Base-by-base conservation (phyloP, 1,284 basidiomycete species). In the Apiotrichum sp. region DNA sequence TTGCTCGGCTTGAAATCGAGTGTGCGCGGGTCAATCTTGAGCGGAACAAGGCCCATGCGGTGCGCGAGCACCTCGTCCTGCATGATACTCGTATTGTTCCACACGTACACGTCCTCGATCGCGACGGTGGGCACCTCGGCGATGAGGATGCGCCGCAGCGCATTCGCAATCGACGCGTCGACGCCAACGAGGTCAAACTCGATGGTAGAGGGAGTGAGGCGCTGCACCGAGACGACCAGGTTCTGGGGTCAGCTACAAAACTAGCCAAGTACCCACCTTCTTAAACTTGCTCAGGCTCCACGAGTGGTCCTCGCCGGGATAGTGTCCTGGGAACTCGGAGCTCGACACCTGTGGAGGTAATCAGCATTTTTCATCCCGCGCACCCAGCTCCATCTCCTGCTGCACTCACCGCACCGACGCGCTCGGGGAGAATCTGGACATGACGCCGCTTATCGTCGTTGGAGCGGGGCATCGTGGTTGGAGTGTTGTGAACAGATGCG, bases 161-260 rank as follows among this genome's bases (percentile, higher is more conserved):
- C 92, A 73, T 99, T 98, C 32, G 96, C 93, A 52, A 99, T 89
- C 34, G 89, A 89, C 0, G 96, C 90, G 76, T 99, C 96, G 35
- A 98, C 88, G 7, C 96, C 95, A 56, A 98, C 84, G 33, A 98
- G 79, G 77, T 99, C 95, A 72, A 99, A 95, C 67, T 98, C 93
- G 62, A 96, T 83, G 4, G 86, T 86, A 3, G 86, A 82, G 46
- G 87, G 82, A 3, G 91, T 93, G 42, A 93, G 77, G 49, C 87
- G 81, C 62, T 87, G 85, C 35, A 95, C 81, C 48, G 84, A 81
- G 7, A 93, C 83, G 64, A 80, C 79, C 55, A 93, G 78, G 69
- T 82, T 85, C 89, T 92, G 67, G 62, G 7, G 39, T 55, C 41
- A 62, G 53, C 13, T 31, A 16, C 13, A 39, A 16, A 2, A 14